phyloP scores from a whole-genome alignment of 768 basidiomycete genomes.

The Amanita muscaria region DNA sequence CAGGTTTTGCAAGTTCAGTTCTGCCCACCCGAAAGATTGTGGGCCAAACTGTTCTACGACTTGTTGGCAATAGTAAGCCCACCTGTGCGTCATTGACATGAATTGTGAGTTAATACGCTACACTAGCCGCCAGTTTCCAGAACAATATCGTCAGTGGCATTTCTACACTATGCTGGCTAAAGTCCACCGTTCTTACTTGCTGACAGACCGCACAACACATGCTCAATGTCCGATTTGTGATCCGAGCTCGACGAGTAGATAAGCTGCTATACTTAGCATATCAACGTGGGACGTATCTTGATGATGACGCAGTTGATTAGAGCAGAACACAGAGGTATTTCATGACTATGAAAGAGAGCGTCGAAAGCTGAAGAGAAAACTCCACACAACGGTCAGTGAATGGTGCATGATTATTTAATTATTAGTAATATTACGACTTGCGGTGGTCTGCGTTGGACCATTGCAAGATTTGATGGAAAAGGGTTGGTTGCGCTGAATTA shows the following conservation, averaged over 20 bases:
- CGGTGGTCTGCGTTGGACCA: too few relatives aligned
- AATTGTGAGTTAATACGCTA: neutral
- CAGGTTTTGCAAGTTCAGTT: slow-evolving; percentile 63
- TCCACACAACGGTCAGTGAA: too few relatives aligned
- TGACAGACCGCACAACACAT: slow-evolving; percentile 22
- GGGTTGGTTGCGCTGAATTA: too few relatives aligned
- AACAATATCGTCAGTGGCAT: slow-evolving; percentile 52
- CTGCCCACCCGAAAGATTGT: slow-evolving; percentile 51
- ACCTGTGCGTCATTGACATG: neutral
- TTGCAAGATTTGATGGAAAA: too few relatives aligned
- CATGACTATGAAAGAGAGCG: too few relatives aligned
- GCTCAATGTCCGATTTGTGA: slow-evolving; percentile 24
- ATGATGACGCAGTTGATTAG: too few relatives aligned
- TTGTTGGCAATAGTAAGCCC: slow-evolving; percentile 73
- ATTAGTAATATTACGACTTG: too few relatives aligned
- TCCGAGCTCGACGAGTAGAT: neutral
- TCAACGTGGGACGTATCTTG: neutral
- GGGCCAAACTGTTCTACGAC: slow-evolving; percentile 47
- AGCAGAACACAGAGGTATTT: too few relatives aligned
- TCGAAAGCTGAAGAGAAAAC: too few relatives aligned
- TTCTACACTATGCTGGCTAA: neutral
- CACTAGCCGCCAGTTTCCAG: slow-evolving; percentile 59
- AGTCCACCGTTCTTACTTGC: slow-evolving; percentile 4
- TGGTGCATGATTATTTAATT: too few relatives aligned
- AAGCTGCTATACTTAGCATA: neutral